These are phyloP conservation scores for Salix arbutifolia DNA, from an alignment of 345 rosid genomes.

Conservation along the genomic window DNA sequence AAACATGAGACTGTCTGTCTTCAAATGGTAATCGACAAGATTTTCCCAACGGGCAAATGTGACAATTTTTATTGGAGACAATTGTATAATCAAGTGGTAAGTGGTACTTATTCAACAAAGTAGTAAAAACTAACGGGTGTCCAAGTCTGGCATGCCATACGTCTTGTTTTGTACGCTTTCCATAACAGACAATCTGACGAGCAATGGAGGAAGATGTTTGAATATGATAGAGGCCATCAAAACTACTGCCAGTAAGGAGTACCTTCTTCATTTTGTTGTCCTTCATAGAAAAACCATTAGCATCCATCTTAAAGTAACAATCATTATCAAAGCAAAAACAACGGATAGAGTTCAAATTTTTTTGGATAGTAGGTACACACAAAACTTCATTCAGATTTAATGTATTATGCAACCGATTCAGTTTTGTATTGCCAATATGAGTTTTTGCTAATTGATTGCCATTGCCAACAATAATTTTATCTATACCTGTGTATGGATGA, in stretches of 20 bases:
- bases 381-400: background rate
- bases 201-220: no score
- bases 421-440: background rate
- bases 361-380: no score
- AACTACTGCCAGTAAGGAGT: background rate
- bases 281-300: no score
- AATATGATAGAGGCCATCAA: no score
- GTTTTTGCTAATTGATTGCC: background rate
- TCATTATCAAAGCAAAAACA: no score
- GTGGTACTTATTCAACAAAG: no score
- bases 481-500: background rate
- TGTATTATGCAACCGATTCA: no score
- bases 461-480: background rate
- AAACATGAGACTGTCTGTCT: no score
- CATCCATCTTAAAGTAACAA: no score
- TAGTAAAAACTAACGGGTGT: background rate
- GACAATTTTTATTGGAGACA: background rate
- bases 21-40: background rate
- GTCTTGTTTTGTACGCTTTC: background rate
- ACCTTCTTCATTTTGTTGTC: no score
- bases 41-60: background rate
- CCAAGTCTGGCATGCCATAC: background rate
- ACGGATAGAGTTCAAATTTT: no score
- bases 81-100: background rate
- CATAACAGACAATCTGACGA: no score